Base-by-base conservation (phyloP, 805 yeast species). In the Suhomyces canberraensis region DNA sequence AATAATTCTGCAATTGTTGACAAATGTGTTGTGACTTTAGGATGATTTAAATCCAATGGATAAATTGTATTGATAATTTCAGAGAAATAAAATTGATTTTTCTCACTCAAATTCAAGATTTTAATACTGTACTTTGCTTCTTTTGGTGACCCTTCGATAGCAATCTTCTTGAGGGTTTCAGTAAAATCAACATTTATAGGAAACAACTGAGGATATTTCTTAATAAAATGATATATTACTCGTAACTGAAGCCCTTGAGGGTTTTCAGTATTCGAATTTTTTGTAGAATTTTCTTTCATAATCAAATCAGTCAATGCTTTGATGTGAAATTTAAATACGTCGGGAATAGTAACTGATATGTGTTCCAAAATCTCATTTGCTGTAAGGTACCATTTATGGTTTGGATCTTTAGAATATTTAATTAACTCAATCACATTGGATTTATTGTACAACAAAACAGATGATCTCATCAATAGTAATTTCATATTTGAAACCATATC, bases 121-220 rank as follows among this genome's bases (percentile, higher is more conserved):
- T 77, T 79, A 7, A 78, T 61, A 0, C 90, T 73, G 52, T 80
- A 84, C 48, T 71, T 78, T 0, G 91, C 81, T 47, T 81, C 87
- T 8, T 50, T 28, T 1, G 85, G 77, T 2, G 74, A 58, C 0
- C 91, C 91, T 1, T 51, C 46, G 0, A 63, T 44, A 0, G 83
- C 75, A 18, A 81, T 58, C 2, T 59, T 53, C 29, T 66, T 60
- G 32, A 87, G 54, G 11, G 63, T 58, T 7, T 71, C 70, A 11
- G 64, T 46, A 43, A 81, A 77, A 3, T 49, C 50, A 8, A 62
- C 66, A 16, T 68, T 66, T n/a, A 60, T 57, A 3, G 78, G 73
- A 14, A 76, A 59, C 21, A 66, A 60, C 3, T 74, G 75, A 1
- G 75, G 72, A 39, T 73, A 69, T 29, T 71, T 71, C 36, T 71